Base-by-base conservation (phyloP, 768 basidiomycete species). In the Mycena filopes region DNA sequence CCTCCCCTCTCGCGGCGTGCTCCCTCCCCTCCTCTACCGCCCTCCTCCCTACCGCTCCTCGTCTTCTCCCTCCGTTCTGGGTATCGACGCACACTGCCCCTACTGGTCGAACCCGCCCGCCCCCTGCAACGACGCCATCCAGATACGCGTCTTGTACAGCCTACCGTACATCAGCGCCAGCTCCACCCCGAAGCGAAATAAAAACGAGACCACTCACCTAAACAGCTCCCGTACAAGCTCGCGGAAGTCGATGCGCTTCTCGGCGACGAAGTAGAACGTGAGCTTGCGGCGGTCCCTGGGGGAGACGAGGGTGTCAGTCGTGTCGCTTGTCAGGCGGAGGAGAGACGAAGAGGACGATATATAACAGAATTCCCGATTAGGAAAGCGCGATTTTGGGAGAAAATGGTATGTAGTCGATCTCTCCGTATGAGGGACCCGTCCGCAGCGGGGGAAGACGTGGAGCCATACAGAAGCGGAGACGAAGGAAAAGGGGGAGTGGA, bases 211-310 rank as follows among this genome's bases (percentile, higher is more conserved):
- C n/a, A n/a, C 84, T 55, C 66, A 94, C 91, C 95, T 85, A 85
- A 98, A 98, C 47, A 97, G 81, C 78, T 98, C 96, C 74, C 95
- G 88, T 41, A 98, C 96, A 68, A 99, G 87, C 78, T 99, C 96
- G 71, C 97, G 87, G 81, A 99, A 98, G 78, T 95, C 94, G 73
- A 99, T 96, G 70, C 97, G 83, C 78, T 95, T 95, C 71, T 98
- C 96, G 57, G 97, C 95, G 63, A 96, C 83, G 77, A 98, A 99
- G 81, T 99, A 99, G 82, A 98, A 98, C 0, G 97, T 99, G 66
- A 99, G 80, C 81, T 99, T 99, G 76, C 96, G 93, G 63, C 97
- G 93, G 78, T 99, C 97, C 95, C 95, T 96, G 71, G 23, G 53
- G 20, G 16, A 1, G 26, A 55, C 47, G 4, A 15, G 54, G 33